These are phyloP conservation scores for Calocybe gambosa DNA, from an alignment of 1,284 basidiomycete species.

Conservation along the genomic window DNA sequence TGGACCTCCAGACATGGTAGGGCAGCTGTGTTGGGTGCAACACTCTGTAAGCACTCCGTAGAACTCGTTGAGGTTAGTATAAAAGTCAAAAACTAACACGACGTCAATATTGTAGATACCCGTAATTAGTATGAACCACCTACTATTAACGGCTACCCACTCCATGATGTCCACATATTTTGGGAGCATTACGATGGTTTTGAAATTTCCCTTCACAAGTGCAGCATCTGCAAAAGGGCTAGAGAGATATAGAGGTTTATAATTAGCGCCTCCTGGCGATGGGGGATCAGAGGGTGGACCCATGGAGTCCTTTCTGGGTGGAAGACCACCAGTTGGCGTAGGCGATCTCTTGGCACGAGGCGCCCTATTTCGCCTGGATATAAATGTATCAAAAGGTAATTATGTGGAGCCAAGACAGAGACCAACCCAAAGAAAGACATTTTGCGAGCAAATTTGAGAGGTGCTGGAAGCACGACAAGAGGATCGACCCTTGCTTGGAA, in stretches of 20 bases:
- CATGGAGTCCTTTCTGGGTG: constrained; percentile 29
- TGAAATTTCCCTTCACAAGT: constrained; percentile 98
- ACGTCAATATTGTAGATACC: neutral
- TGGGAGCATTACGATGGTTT: constrained; percentile 94
- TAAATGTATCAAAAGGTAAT: constrained; percentile 2
- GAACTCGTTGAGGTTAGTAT: constrained; percentile 96
- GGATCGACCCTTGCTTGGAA: neutral
- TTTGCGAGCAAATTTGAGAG: neutral
- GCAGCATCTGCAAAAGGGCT: constrained; percentile 94
- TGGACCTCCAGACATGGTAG: constrained; percentile 88
- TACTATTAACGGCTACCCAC: constrained; percentile 97
- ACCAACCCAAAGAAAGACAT: constrained; percentile 9
- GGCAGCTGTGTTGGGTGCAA: constrained; percentile 87
- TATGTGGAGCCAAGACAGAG: neutral
- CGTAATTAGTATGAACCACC: constrained; percentile 26
- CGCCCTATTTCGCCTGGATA: constrained; percentile 35
- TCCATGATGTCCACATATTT: constrained; percentile 97
- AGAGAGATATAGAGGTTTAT: constrained; percentile 83
- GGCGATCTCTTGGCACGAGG: constrained; percentile 62
- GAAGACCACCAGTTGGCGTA: constrained; percentile 51
- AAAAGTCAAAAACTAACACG: constrained; percentile 82
- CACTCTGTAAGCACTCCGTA: constrained; percentile 93
- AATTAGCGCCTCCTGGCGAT: constrained; percentile 29
- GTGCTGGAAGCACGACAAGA: neutral
- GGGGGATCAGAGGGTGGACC: constrained; percentile 40